Evolutionary conservation across 768 basidiomycete species (phyloP), one percentile per base, ranked within the genome.

Genomic region (Mycena galericulata): DNA sequence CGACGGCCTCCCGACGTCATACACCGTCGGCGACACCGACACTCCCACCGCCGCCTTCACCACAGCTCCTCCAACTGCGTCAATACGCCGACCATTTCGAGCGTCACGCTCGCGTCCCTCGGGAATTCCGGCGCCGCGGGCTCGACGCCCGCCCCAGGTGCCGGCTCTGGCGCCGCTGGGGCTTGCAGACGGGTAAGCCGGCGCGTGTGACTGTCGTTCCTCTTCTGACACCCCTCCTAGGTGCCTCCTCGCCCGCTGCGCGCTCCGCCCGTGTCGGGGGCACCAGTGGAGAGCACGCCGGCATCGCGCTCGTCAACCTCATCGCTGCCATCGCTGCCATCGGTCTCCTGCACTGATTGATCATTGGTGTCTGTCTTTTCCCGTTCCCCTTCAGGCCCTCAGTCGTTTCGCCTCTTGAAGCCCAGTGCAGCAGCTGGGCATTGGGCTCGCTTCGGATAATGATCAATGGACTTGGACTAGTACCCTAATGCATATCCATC

Each of bases 1-100:
- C 18, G 70, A 74, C 36, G 71, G 77, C 8, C 18, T 36, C 30
- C 6, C 63, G 11, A 63, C 61, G 4, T n/a, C 45, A 0, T 84
- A 82, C 72, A 85, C 84, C 26, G 78, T 83, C 50, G 84, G 84
- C 12, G 79, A 80, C 59, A 76, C 77, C 15, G 62, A 76, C 34
- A 84, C 84, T 3, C 84, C 83, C 5, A 62, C 76, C 10, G 75
- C 78, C 2, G 73, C 81, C 0, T 77, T 73, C 69, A 75, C 67
- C 51, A 84, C 77, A 76, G 74, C 14, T 84, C 83, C 22, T 81
- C 80, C n/a, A 82, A 81, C 69, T 85, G 84, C 61, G 76, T 68
- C 47, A 83, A 79, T 15, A 76, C 76, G 10, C 38, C 79, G n/a
- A 79, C 81, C 18, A 77, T 84, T 18, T 65, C 77, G 46, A 85